Evolutionary conservation across 75 land plant species (phyloP), one percentile per base, ranked within the genome.

Genomic region (Cupressus sempervirens): DNA sequence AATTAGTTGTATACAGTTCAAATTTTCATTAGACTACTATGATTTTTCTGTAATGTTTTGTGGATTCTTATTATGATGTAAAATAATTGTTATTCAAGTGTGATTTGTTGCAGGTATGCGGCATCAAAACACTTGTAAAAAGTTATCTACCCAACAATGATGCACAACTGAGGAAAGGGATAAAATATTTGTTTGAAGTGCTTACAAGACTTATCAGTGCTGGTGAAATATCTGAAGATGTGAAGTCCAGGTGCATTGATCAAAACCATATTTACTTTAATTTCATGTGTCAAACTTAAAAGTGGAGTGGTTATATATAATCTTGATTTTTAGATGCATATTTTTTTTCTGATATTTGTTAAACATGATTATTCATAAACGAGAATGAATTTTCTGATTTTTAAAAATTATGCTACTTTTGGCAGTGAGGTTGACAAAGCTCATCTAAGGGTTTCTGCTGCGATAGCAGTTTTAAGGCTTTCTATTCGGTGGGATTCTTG

Each of bases 131-230:
- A 12, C 83, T 95, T 85, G 98, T 97, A n/a, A 97, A 94, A 84
- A 97, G 99, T 89, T 97, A 91, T 83, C 88, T 97, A 74, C 99
- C 99, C 54, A 83, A 87, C n/a, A 94, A 91, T 84, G 94, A 96
- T 88, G 92, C 92, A n/a, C 96, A 94, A 82, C 85, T 89, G 84
- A 94, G 99, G 35, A 87, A 83, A 83, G 93, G 95, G 54, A 89
- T 95, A 67, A 91, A 92, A 84, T 86, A 89, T 8, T 91, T 96
- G 43, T 45, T 96, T 23, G 90, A 76, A 30, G 87, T 94, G 40
- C 92, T 97, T 10, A 90, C 84, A 12, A 92, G 89, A 72, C 84
- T 96, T 20, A 92, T 97, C 84, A 58, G 80, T 4, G 86, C 84
- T 84, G 99, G 99, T 23, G 96, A 93, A 67, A 87, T 97, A 15